Conservation (phyloP, 192 early-diverging fungal species). For the Oehlia diaphana region DNA sequence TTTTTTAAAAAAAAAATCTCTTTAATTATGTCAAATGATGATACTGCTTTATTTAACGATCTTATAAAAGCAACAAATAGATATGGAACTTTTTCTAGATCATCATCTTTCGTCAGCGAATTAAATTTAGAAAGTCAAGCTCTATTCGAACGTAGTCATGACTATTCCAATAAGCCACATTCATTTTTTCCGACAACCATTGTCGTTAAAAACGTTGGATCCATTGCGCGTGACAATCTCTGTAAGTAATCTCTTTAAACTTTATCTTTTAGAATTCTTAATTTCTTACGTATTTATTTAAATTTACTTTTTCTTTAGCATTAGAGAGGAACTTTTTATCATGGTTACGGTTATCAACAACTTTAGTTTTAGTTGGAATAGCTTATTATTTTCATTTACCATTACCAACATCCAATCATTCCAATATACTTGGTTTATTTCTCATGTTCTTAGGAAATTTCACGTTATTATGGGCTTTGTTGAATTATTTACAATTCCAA, state of each 20-base stretch:
- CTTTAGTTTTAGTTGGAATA: not conserved
- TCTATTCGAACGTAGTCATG: not conserved
- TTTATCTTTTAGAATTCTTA: not conserved
- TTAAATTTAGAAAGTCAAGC: not conserved
- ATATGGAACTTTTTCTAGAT: not conserved
- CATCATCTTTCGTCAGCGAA: not conserved
- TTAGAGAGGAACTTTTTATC: not conserved
- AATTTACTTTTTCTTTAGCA: not conserved
- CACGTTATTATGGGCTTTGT: not conserved
- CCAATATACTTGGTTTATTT: not conserved
- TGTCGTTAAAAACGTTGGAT: not conserved
- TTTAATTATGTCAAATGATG: not conserved
- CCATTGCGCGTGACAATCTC: not conserved
- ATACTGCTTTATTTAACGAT: not conserved
- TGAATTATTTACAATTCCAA: not conserved
- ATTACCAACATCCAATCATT: not conserved
- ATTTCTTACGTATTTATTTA: not conserved
- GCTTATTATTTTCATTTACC: not conserved
- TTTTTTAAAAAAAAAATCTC: not conserved
- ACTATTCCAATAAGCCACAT: not conserved
- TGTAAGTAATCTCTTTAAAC: not conserved
- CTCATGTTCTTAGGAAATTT: not conserved
- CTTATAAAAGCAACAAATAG: not conserved
- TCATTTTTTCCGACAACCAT: not conserved
- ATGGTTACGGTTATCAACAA: not conserved